Evolutionary conservation across 768 basidiomycete genomes (phyloP).

Genomic region (Suillus spraguei): DNA sequence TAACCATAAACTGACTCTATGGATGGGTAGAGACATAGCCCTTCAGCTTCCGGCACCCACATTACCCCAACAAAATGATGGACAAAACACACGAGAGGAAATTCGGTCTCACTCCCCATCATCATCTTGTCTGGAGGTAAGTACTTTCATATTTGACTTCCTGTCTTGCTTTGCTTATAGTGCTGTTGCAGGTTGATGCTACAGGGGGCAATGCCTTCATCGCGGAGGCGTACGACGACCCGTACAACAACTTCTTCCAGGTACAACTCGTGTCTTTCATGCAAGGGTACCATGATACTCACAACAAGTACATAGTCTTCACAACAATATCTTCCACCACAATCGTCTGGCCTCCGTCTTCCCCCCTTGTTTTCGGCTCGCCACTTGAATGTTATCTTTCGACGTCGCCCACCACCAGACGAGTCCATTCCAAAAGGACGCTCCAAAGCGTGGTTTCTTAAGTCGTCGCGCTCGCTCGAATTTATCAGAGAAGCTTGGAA

Average conservation of each 20-base stretch:
- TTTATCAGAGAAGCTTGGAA: background rate
- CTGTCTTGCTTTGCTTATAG: background rate
- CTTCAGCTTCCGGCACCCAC: background rate
- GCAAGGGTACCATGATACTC: background rate
- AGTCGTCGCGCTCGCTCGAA: background rate
- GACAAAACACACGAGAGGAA: background rate
- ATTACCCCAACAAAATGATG: too few relatives aligned
- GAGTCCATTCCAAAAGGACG: background rate
- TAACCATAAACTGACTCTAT: background rate
- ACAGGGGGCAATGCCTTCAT: background rate
- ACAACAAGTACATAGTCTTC: background rate
- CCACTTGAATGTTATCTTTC: background rate
- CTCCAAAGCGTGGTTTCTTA: background rate
- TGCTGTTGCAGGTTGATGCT: background rate
- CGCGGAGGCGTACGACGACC: background rate
- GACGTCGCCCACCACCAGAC: background rate
- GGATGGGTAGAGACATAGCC: background rate
- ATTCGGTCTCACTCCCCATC: too few relatives aligned
- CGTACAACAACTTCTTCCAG: too few relatives aligned
- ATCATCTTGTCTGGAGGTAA: too few relatives aligned
- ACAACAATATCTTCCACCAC: background rate
- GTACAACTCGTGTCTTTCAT: background rate
- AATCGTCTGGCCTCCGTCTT: background rate
- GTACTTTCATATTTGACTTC: too few relatives aligned
- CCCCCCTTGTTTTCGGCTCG: background rate